These are phyloP conservation scores for Phoenix roebelenii DNA, from an alignment of 176 grass and related monocot species.

Conservation along the genomic window DNA sequence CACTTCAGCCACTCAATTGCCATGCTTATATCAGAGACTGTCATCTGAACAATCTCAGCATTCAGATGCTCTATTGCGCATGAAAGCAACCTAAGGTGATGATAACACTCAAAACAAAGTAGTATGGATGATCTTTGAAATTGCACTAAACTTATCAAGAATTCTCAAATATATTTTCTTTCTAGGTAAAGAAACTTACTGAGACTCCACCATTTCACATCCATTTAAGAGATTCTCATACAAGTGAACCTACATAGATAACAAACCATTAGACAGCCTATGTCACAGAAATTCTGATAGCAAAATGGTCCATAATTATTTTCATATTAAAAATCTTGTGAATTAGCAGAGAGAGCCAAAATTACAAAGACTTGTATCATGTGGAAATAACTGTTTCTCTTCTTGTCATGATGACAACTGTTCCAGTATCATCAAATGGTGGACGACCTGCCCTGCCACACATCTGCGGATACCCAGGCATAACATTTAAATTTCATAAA, in stretches of 20 bases:
- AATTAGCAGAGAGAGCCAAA: not conserved
- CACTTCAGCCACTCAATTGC: conserved; percentile 95
- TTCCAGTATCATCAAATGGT: conserved; percentile 97
- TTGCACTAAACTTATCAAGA: not conserved
- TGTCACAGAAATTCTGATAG: too few relatives aligned
- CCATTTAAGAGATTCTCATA: conserved; percentile 91
- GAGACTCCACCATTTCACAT: conserved; percentile 98
- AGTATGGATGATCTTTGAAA: not conserved
- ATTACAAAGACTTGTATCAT: not conserved
- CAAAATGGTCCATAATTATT: not conserved
- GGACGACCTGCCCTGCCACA: conserved; percentile 91
- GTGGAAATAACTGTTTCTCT: conserved; percentile 63
- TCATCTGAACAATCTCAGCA: conserved; percentile 93
- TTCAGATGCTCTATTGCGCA: conserved; percentile 91
- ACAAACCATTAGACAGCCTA: not conserved
- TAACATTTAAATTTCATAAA: not conserved
- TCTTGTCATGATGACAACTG: conserved; percentile 98
- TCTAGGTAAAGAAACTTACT: conserved; percentile 43
- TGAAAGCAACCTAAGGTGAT: conserved; percentile 47
- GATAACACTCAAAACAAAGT: conserved; percentile 6
- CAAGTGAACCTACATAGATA: conserved; percentile 68
- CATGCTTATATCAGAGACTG: conserved; percentile 68
- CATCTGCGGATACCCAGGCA: conserved; percentile 46
- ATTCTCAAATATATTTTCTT: not conserved
- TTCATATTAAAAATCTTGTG: conserved; percentile 13